phyloP scores from a whole-genome alignment of 202 grass and related monocot species.

The Sporobolus alterniflorus region DNA sequence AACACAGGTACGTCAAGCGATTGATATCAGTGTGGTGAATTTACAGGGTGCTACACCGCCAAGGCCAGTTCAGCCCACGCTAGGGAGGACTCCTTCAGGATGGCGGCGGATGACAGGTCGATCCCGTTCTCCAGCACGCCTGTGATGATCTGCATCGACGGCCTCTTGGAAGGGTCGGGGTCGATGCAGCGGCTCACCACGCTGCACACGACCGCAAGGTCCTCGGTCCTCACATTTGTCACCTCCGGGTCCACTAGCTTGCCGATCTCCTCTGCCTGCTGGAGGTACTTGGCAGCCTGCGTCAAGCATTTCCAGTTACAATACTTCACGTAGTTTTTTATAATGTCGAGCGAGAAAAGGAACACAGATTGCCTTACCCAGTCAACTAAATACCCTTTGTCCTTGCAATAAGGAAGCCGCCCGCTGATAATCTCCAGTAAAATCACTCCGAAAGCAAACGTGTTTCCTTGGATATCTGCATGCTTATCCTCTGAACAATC shows the following conservation, averaged over 20 bases:
- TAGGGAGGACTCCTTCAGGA: slow-evolving; percentile 83
- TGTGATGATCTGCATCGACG: slow-evolving; percentile 90
- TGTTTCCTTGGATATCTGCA: slow-evolving; percentile 72
- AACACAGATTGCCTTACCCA: slow-evolving; percentile 58
- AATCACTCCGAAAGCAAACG: slow-evolving; percentile 79
- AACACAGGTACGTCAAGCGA: slow-evolving; percentile 26
- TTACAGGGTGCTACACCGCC: slow-evolving; percentile 53
- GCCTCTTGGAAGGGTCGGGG: slow-evolving; percentile 79
- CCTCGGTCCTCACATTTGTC: slow-evolving; percentile 48
- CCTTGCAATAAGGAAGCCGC: slow-evolving; percentile 84
- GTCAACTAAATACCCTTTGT: slow-evolving; percentile 68
- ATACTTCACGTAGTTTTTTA: no score
- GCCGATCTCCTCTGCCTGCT: slow-evolving; percentile 70
- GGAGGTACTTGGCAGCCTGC: slow-evolving; percentile 72
- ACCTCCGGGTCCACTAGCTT: slow-evolving; percentile 79
- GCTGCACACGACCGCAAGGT: slow-evolving; percentile 77
- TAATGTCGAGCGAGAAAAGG: no score
- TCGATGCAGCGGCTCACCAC: slow-evolving; percentile 89
- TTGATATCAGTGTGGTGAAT: slow-evolving; percentile 18
- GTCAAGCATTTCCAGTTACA: no score
- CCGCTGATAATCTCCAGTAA: slow-evolving; percentile 93
- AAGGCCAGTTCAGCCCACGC: slow-evolving; percentile 91
- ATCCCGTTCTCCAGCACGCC: slow-evolving; percentile 81
- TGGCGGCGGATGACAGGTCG: slow-evolving; percentile 66
- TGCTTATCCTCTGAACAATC: slow-evolving; percentile 61